These are phyloP conservation scores for Candolleomyces efflorescens DNA, from an alignment of 768 basidiomycete genomes.

Conservation along the genomic window DNA sequence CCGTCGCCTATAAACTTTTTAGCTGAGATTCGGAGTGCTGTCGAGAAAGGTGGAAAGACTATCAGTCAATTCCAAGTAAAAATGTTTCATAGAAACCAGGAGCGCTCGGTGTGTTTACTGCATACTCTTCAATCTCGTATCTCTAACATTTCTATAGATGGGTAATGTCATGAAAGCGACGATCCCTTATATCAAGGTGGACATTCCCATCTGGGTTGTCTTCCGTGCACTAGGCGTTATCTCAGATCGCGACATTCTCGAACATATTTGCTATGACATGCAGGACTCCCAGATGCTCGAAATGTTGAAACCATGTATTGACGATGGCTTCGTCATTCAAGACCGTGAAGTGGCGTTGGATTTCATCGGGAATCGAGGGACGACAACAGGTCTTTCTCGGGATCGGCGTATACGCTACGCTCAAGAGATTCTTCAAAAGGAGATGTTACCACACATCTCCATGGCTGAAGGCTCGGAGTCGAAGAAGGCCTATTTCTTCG, in stretches of 20 bases:
- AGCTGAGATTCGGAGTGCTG: constrained; percentile 95
- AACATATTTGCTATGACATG: constrained; percentile 98
- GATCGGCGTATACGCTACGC: constrained; percentile 95
- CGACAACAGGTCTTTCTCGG: constrained; percentile 85
- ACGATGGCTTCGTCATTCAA: constrained; percentile 97
- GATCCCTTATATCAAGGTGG: constrained; percentile 96
- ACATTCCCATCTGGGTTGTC: constrained; percentile 98
- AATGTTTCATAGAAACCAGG: constrained; percentile 88
- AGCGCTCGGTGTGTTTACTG: constrained; percentile 67
- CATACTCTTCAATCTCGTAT: background rate
- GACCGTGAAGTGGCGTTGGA: constrained; percentile 96
- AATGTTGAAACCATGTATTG: constrained; percentile 97
- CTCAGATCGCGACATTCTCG: constrained; percentile 95
- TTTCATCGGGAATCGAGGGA: constrained; percentile 98
- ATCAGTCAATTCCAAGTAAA: constrained; percentile 98
- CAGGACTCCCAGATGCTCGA: constrained; percentile 95
- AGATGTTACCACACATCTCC: constrained; percentile 96
- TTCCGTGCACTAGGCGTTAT: constrained; percentile 98
- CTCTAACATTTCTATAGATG: constrained; percentile 38
- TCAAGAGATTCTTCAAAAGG: constrained; percentile 96
- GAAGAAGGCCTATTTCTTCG: constrained; percentile 99
- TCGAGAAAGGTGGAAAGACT: constrained; percentile 97
- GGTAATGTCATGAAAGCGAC: constrained; percentile 96
- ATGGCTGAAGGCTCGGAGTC: constrained; percentile 95
- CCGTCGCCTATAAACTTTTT: constrained; percentile 95